A percentile compares a stretch with the other conserved stretches of the same genome.
phyloP scores from a whole-genome alignment of 257 asterid species.

The Solanum pimpinellifolium region DNA sequence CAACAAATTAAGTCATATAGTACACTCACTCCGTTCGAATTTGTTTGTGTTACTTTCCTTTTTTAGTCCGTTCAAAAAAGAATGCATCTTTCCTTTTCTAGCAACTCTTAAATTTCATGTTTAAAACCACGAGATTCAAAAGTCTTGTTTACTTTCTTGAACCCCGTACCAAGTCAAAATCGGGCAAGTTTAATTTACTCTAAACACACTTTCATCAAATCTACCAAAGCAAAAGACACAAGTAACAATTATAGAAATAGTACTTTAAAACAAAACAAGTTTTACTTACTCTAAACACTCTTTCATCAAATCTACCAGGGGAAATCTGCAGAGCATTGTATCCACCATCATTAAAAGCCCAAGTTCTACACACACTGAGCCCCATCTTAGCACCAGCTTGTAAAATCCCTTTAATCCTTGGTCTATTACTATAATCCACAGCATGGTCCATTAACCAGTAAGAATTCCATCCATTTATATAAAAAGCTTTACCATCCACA shows the following conservation, averaged over 20 bases:
- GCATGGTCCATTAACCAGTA: slow-evolving; percentile 98
- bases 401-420: slow-evolving; percentile 51
- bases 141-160: neutral
- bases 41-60: neutral
- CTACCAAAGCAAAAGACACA: neutral
- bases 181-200: neutral
- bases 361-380: slow-evolving; percentile 87
- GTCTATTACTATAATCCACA: slow-evolving; percentile 52
- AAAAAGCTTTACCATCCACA: slow-evolving; percentile 77
- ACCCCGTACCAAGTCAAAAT: neutral
- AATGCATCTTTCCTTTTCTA: neutral
- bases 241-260: neutral
- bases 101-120: neutral
- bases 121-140: neutral
- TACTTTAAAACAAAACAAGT: neutral
- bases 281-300: slow-evolving; percentile 68
- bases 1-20: neutral
- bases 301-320: slow-evolving; percentile 78
- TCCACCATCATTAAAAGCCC: slow-evolving; percentile 98
- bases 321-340: slow-evolving; percentile 86
- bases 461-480: slow-evolving; percentile 95
- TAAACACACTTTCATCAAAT: neutral
- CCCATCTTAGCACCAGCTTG: slow-evolving; percentile 94
- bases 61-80: neutral
- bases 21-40: neutral